A percentile compares a stretch with the other conserved stretches of the same genome.
Conservation (phyloP, 2,329 filamentous ascomycete genomes). For the Apiospora malaysiana region DNA sequence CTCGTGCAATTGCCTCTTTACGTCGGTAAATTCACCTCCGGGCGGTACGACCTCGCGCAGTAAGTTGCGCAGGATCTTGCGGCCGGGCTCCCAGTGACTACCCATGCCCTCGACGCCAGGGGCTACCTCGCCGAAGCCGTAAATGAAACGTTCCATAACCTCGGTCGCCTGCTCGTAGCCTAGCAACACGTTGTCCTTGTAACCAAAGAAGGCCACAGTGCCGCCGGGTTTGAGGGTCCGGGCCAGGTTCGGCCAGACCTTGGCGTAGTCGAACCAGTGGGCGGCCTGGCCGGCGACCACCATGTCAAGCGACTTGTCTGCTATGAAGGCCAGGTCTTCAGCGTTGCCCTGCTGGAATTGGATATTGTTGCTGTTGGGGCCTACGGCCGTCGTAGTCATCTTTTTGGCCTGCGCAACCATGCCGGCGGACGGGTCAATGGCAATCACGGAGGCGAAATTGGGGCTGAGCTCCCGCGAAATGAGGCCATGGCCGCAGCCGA, state of each 20-base stretch:
- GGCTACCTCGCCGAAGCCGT: constrained; percentile 52
- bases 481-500: constrained; percentile 69
- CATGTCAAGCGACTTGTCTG: constrained; percentile 57
- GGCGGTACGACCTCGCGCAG: constrained; percentile 60
- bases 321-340: constrained; percentile 59
- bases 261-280: constrained; percentile 69
- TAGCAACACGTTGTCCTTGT: constrained; percentile 67
- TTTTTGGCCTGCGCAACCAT: constrained; percentile 61
- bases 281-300: constrained; percentile 61
- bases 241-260: constrained; percentile 60
- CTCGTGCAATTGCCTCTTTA: constrained; percentile 62
- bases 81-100: constrained; percentile 66
- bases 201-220: constrained; percentile 69
- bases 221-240: constrained; percentile 60
- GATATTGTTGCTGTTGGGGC: constrained; percentile 44
- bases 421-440: constrained; percentile 60
- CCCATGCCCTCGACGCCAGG: constrained; percentile 57
- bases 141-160: constrained; percentile 62
- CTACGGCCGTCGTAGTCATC: constrained; percentile 40
- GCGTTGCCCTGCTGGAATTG: constrained; percentile 55
- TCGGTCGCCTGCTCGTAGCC: constrained; percentile 56
- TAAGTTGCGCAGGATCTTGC: constrained; percentile 58
- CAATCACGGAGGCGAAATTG: constrained; percentile 57
- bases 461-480: constrained; percentile 59
- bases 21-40: constrained; percentile 54